Conservation (phyloP, 495 filamentous ascomycete species). For the Neurospora sp. region DNA sequence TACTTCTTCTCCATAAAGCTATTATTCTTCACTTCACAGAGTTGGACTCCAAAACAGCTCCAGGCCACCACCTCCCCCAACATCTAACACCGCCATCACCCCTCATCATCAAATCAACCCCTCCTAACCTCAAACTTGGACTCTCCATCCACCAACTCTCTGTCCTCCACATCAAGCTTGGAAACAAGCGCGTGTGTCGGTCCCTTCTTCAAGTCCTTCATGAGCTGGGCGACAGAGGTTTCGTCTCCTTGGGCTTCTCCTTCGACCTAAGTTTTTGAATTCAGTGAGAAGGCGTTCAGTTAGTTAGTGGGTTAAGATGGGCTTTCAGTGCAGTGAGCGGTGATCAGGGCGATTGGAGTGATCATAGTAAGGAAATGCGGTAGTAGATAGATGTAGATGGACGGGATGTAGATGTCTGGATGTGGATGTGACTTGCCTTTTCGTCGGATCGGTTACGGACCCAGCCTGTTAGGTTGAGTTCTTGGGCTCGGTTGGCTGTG, state of each 20-base stretch:
- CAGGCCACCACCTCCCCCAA: neutral
- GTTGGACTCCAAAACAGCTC: neutral
- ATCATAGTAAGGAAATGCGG: neutral
- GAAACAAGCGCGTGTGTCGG: conserved; percentile 58
- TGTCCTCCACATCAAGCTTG: conserved; percentile 57
- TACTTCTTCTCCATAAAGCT: neutral
- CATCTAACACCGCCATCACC: neutral
- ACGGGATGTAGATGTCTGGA: neutral
- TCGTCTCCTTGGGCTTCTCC: conserved; percentile 78
- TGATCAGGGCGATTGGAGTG: neutral
- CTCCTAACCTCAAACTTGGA: conserved; percentile 47
- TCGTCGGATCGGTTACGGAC: conserved; percentile 67
- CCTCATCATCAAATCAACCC: neutral
- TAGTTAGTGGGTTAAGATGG: neutral
- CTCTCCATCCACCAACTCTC: conserved; percentile 54
- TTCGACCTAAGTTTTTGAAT: conserved; percentile 49
- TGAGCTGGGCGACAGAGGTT: conserved; percentile 51
- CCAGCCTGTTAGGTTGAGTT: conserved; percentile 63
- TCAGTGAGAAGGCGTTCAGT: neutral
- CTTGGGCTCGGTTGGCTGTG: conserved; percentile 55
- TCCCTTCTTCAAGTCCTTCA: conserved; percentile 69
- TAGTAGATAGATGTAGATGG: neutral
- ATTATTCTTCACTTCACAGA: neutral
- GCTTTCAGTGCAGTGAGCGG: neutral
- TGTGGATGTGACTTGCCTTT: conserved; percentile 37